phyloP scores from a whole-genome alignment of 495 filamentous ascomycete species.

The Aspergillus carlsbadensis region DNA sequence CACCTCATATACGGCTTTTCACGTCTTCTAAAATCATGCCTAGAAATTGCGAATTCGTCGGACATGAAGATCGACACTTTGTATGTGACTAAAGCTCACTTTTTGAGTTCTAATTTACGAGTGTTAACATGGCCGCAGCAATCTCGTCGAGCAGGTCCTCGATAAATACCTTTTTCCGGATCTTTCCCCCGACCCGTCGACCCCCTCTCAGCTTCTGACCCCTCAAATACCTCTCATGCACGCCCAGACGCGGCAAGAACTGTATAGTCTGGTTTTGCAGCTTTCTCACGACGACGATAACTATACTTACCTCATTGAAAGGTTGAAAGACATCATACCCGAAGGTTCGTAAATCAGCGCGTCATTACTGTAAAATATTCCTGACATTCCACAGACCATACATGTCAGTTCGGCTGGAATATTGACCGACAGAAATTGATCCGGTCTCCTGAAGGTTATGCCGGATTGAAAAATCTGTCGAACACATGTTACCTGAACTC shows the following conservation, averaged over 20 bases:
- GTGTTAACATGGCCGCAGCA: slow-evolving; percentile 12
- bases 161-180: slow-evolving; percentile 69
- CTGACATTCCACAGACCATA: slow-evolving; percentile 37
- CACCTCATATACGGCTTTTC: slow-evolving; percentile 47
- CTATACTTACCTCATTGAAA: slow-evolving; percentile 50
- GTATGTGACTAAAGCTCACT: neutral
- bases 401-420: slow-evolving; percentile 54
- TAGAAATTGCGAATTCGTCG: slow-evolving; percentile 46
- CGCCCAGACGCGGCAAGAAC: slow-evolving; percentile 54
- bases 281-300: slow-evolving; percentile 57
- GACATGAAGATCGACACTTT: slow-evolving; percentile 45
- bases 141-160: slow-evolving; percentile 60
- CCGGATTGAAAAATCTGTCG: slow-evolving; percentile 83
- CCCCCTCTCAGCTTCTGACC: slow-evolving; percentile 19
- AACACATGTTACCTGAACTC: slow-evolving; percentile 99
- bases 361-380: neutral
- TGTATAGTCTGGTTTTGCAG: slow-evolving; percentile 62
- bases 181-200: slow-evolving; percentile 30
- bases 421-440: slow-evolving; percentile 69
- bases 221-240: slow-evolving; percentile 52
- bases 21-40: slow-evolving; percentile 46
- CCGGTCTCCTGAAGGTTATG: slow-evolving; percentile 72
- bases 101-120: neutral
- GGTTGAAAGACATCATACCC: slow-evolving; percentile 53
- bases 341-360: slow-evolving; percentile 30